phyloP scores from a whole-genome alignment of 139 green algal genomes.

The Raphidocelis subcapitata region DNA sequence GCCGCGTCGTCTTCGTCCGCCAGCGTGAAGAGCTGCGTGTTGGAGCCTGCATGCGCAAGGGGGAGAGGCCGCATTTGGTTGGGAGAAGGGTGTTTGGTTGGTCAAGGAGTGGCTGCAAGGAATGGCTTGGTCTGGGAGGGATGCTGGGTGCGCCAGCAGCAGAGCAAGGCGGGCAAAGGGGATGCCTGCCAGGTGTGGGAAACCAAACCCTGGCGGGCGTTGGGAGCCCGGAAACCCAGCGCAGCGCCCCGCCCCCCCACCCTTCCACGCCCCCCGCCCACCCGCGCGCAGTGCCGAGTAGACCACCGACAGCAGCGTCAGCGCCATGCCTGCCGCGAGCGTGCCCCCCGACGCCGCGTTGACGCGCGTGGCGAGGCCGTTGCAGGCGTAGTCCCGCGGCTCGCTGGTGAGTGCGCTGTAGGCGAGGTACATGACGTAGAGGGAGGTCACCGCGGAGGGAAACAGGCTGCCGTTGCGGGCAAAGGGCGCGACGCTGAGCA shows the following conservation, averaged over 20 bases:
- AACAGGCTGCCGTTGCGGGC: slow-evolving; percentile 83
- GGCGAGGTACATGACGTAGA: slow-evolving; percentile 93
- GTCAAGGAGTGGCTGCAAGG: too few species aligned
- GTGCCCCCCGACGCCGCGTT: slow-evolving; percentile 72
- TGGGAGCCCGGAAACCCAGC: too few species aligned
- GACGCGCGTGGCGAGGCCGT: slow-evolving; percentile 77
- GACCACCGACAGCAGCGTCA: slow-evolving; percentile 87
- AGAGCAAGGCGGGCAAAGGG: too few species aligned
- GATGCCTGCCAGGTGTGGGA: too few species aligned
- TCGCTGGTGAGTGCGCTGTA: slow-evolving; percentile 84
- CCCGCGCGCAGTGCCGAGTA: slow-evolving; percentile 90
- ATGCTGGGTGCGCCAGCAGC: too few species aligned
- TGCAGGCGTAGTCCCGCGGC: slow-evolving; percentile 92
- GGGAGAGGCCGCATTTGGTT: too few species aligned
- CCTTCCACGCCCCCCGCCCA: not conserved
- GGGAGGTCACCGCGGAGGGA: slow-evolving; percentile 73
- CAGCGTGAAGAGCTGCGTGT: slow-evolving; percentile 70
- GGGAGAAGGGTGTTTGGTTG: too few species aligned
- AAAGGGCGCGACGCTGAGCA: slow-evolving; percentile 62
- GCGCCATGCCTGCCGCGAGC: slow-evolving; percentile 77
- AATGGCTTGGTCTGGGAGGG: too few species aligned
- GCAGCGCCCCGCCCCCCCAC: not conserved
- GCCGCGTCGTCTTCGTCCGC: slow-evolving; percentile 37
- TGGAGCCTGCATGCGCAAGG: slow-evolving; percentile 78
- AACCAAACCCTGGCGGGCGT: too few species aligned